These are phyloP conservation scores for Choiromyces venosus DNA, from an alignment of 495 filamentous ascomycete genomes.

Conservation along the genomic window DNA sequence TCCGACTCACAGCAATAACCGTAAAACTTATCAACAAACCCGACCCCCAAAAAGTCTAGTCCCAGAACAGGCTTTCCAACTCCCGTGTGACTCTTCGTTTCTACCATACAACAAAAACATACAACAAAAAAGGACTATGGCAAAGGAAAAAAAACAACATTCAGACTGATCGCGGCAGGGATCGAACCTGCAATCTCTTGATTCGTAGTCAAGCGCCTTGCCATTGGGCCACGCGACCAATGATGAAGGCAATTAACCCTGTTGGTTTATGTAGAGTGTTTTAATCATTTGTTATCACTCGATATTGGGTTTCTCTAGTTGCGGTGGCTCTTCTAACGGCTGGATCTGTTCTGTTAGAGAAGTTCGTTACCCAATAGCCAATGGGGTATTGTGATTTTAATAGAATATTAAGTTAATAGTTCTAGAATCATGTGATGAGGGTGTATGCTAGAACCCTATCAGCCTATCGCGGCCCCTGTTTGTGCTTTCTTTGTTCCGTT, in stretches of 20 bases:
- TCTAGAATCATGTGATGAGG: neutral
- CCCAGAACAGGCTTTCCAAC: neutral
- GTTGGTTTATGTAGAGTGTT: too few relatives aligned
- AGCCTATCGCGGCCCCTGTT: neutral
- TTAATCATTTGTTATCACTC: neutral
- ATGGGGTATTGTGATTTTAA: too few relatives aligned
- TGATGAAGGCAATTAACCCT: too few relatives aligned
- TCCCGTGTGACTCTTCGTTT: neutral
- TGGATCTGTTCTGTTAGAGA: neutral
- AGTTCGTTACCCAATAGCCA: neutral
- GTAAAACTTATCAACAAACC: neutral
- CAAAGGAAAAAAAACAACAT: neutral
- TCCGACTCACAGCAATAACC: too few relatives aligned
- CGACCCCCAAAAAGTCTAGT: neutral
- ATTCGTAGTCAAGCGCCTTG: constrained; percentile 68
- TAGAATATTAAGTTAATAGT: neutral
- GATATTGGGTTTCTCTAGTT: neutral
- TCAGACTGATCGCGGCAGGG: constrained; percentile 17
- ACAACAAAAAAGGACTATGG: neutral
- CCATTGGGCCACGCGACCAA: constrained; percentile 55
- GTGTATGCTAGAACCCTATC: neutral
- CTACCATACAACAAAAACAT: too few relatives aligned
- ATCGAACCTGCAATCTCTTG: constrained; percentile 54
- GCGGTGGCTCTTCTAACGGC: neutral
- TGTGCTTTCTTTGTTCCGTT: neutral